These are phyloP conservation scores for Atractiella rhizophila DNA, from an alignment of 768 basidiomycete genomes.

Conservation along the genomic window DNA sequence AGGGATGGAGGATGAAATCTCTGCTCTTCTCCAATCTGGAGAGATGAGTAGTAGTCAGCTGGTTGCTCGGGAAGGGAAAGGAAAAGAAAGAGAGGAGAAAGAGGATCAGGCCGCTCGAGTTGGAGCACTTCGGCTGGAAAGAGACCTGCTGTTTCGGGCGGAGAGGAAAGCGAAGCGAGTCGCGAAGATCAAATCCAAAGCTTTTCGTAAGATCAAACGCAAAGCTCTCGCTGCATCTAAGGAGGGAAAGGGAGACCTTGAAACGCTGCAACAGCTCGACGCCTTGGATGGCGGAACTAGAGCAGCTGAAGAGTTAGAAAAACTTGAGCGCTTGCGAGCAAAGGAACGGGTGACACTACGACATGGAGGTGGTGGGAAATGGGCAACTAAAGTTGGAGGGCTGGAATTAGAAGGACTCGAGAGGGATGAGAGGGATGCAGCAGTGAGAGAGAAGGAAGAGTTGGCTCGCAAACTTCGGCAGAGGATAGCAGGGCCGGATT, in stretches of 20 bases:
- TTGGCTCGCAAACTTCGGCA: conserved; percentile 48
- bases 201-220: conserved; percentile 59
- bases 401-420: conserved; percentile 26
- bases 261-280: conserved; percentile 30
- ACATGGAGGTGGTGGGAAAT: conserved; percentile 70
- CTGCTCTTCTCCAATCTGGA: conserved; percentile 51
- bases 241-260: conserved; percentile 18
- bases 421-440: conserved; percentile 32
- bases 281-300: conserved; percentile 29
- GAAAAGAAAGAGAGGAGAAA: conserved; percentile 29
- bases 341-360: conserved; percentile 66
- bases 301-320: conserved; percentile 32
- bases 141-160: conserved; percentile 78
- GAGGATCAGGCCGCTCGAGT: conserved; percentile 68
- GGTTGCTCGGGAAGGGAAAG: background rate
- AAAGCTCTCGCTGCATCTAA: conserved; percentile 32
- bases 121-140: conserved; percentile 57
- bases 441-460: conserved; percentile 39
- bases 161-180: conserved; percentile 71
- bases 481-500: conserved; percentile 18
- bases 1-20: conserved; percentile 44
- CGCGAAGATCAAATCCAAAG: conserved; percentile 86
- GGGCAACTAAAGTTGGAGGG: conserved; percentile 50
- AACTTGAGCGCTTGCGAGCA: conserved; percentile 53
- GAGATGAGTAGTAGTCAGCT: conserved; percentile 51